Conservation (phyloP, 148 eudicot genomes). For the Polygonum maritimum region DNA sequence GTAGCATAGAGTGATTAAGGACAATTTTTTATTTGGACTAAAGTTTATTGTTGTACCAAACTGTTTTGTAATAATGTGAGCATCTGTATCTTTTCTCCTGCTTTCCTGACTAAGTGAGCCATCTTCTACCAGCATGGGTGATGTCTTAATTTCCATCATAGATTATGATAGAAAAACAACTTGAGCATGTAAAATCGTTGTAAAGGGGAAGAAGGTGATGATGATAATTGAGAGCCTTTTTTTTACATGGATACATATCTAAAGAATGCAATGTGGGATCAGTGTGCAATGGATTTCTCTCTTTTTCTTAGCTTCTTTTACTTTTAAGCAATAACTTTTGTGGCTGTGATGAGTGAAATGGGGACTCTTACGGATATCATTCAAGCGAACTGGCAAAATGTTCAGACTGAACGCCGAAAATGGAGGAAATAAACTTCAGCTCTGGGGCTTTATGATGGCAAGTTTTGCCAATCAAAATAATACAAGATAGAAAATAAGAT, state of each 20-base stretch:
- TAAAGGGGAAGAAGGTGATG: background rate
- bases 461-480: background rate
- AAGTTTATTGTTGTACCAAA: background rate
- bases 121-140: background rate
- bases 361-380: background rate
- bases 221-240: background rate
- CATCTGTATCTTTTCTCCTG: background rate
- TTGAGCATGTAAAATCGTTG: background rate
- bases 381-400: background rate
- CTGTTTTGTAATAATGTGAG: background rate
- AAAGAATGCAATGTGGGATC: background rate
- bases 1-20: background rate
- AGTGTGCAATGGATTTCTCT: background rate
- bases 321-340: background rate
- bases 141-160: background rate
- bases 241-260: background rate
- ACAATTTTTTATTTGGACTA: background rate
- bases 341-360: background rate
- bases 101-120: too few relatives aligned
- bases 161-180: too few relatives aligned
- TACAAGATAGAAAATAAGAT: too few relatives aligned
- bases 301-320: background rate
- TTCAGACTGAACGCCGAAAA: slow-evolving; percentile 4
- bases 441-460: background rate
- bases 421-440: background rate